Base-by-base conservation (phyloP, 345 rosid species). In the Lepidium sativum region DNA sequence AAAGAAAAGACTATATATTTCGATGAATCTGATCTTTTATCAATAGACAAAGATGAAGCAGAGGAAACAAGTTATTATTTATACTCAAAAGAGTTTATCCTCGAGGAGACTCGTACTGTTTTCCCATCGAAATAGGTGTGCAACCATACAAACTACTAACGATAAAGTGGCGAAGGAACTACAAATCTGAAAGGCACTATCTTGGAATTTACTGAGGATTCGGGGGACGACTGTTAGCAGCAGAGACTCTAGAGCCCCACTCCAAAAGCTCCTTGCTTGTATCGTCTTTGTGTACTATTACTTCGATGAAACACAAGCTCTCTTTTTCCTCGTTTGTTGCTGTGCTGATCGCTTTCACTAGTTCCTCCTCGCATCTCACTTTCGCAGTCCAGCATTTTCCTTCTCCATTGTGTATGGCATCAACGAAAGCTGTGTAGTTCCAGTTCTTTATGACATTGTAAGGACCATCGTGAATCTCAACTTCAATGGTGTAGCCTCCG, bases 391-490 rank as follows among this genome's bases (percentile, higher is more conserved):
- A 86, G 72, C 87, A 80, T 11, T 75, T 82, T 13, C 87, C 89
- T 71, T 83, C 73, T 25, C 85, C 82, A 11, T 83, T 81, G 49
- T 83, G 80, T 34, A 86, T 81, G 0, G 89, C 89, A 2, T 86
- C 84, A 17, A 84, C 84, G 21, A 82, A 68, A 29, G 68, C 89
- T 0, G 84, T 82, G 80, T 86, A 86, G 76, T 79, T 71, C 92
- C 92, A 86, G 73, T 82, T 84, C 82, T 84, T 84, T 37, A 84
- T 84, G 18, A 82, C 86, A 33, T 84, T 84, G 71, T 84, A 84
- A 4, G 92, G 89, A 20, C 92, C 92, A 10, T 84, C 83, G 8
- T 86, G 92, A 63, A 84, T 86, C 79, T 78, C 84, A 2, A 78
- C 87, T 39, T 86, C 89, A 27, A 77, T 84, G 4, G 87, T 80